These are phyloP conservation scores for Metarhizium humberi DNA, from an alignment of 2,329 filamentous ascomycete species.

Conservation along the genomic window DNA sequence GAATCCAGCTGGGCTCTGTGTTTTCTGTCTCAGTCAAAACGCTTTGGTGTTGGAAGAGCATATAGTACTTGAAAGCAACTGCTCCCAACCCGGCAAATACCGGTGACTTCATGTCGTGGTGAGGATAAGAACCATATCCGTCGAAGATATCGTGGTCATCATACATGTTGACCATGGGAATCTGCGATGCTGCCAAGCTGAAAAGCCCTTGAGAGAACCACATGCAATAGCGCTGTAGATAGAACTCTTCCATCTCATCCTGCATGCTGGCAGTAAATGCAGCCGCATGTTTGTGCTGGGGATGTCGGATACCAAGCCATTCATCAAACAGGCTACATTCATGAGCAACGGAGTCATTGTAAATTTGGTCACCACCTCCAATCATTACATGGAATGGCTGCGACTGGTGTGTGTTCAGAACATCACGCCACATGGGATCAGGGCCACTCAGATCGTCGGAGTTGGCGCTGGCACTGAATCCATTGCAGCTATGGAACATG, in stretches of 20 bases:
- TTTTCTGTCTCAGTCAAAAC: conserved; percentile 69
- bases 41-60: conserved; percentile 97
- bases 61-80: conserved; percentile 96
- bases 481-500: conserved; percentile 98
- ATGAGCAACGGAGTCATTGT: conserved; percentile 77
- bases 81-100: conserved; percentile 85
- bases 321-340: conserved; percentile 69
- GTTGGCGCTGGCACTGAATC: conserved; percentile 76
- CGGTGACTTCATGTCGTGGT: conserved; percentile 82
- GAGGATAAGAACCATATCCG: conserved; percentile 86
- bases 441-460: conserved; percentile 78
- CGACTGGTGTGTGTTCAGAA: conserved; percentile 84
- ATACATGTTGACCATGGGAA: conserved; percentile 97
- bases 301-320: conserved; percentile 77
- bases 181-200: conserved; percentile 84
- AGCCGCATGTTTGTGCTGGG: conserved; percentile 66
- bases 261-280: conserved; percentile 77
- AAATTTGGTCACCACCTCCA: conserved; percentile 93
- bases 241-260: conserved; percentile 79
- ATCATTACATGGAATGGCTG: conserved; percentile 97
- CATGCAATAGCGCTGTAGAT: conserved; percentile 77
- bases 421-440: conserved; percentile 94
- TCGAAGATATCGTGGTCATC: conserved; percentile 92
- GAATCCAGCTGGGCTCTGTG: conserved; percentile 83
- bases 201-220: conserved; percentile 98